phyloP scores from a whole-genome alignment of 441 rosid species.

The Populus tomentosa region DNA sequence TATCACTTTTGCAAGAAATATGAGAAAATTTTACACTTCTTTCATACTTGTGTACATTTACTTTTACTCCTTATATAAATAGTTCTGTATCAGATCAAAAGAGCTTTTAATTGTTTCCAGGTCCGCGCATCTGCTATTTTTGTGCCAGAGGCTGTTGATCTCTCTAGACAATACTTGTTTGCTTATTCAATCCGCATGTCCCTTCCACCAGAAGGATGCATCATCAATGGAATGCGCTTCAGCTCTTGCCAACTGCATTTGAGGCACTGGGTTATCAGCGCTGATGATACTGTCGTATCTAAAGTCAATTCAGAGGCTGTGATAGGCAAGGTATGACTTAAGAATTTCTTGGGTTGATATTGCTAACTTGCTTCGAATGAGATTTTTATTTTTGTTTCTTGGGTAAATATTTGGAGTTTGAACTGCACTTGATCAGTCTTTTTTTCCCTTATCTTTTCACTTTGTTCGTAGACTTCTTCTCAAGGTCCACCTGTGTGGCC shows the following conservation, averaged over 20 bases:
- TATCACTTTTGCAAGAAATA: neutral
- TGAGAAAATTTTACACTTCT: neutral
- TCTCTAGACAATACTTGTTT: constrained; percentile 34
- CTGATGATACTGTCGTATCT: constrained; percentile 37
- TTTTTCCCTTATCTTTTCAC: neutral
- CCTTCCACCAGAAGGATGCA: constrained; percentile 62
- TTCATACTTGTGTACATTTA: neutral
- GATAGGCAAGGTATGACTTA: constrained; percentile 50
- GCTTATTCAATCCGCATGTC: constrained; percentile 77
- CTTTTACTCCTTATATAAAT: neutral
- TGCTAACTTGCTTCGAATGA: neutral
- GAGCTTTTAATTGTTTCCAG: constrained; percentile 26
- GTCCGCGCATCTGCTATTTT: constrained; percentile 70
- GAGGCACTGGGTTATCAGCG: constrained; percentile 60
- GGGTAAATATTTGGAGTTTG: neutral
- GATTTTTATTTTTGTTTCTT: neutral
- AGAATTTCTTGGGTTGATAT: neutral
- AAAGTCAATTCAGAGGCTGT: constrained; percentile 51
- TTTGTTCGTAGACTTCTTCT: neutral
- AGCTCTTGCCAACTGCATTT: constrained; percentile 57
- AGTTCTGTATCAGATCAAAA: neutral
- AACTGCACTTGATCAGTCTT: neutral
- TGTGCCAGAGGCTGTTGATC: constrained; percentile 49
- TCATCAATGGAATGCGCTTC: constrained; percentile 40
- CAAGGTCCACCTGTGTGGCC: neutral